These are phyloP conservation scores for Priceomyces medius DNA, from an alignment of 805 yeast species.

Conservation along the genomic window DNA sequence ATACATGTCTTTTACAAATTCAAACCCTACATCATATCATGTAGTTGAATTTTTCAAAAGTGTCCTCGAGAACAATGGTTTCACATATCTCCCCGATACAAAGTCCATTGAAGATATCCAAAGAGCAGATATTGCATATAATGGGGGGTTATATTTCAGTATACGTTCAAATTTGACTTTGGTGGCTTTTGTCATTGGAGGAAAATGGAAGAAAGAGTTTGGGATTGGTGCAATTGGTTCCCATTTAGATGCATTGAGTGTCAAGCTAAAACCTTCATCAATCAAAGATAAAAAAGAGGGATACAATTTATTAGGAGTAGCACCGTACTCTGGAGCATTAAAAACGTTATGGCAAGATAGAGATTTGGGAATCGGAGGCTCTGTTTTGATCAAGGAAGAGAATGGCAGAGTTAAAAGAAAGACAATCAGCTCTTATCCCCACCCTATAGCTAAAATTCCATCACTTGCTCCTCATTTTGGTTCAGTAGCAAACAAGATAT, in stretches of 20 bases:
- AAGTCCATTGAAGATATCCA: slow-evolving; percentile 12
- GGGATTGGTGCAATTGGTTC: slow-evolving; percentile 72
- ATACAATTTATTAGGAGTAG: slow-evolving; percentile 75
- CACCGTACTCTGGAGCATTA: slow-evolving; percentile 78
- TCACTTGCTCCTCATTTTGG: slow-evolving; percentile 89
- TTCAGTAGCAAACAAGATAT: slow-evolving; percentile 61
- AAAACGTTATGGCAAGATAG: slow-evolving; percentile 75
- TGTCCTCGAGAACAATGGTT: slow-evolving; percentile 26
- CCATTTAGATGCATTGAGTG: slow-evolving; percentile 75
- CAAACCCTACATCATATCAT: slow-evolving; percentile 45
- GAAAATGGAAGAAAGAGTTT: slow-evolving; percentile 58
- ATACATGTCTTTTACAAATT: slow-evolving; percentile 31
- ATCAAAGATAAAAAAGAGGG: slow-evolving; percentile 64
- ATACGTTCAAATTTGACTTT: slow-evolving; percentile 66
- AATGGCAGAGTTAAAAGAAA: slow-evolving; percentile 37
- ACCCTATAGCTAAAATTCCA: slow-evolving; percentile 78
- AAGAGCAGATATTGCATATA: not conserved
- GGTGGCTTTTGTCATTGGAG: slow-evolving; percentile 69
- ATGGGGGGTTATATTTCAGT: slow-evolving; percentile 38
- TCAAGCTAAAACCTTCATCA: slow-evolving; percentile 70
- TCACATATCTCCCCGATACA: slow-evolving; percentile 25
- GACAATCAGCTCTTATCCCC: slow-evolving; percentile 58
- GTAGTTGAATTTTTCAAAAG: slow-evolving; percentile 24
- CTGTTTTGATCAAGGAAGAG: slow-evolving; percentile 51
- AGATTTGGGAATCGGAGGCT: slow-evolving; percentile 83